Percentiles rank a stretch among this genome's conserved stretches.
Conservation (phyloP, 495 filamentous ascomycete genomes). For the Penicillium malachiteum region DNA sequence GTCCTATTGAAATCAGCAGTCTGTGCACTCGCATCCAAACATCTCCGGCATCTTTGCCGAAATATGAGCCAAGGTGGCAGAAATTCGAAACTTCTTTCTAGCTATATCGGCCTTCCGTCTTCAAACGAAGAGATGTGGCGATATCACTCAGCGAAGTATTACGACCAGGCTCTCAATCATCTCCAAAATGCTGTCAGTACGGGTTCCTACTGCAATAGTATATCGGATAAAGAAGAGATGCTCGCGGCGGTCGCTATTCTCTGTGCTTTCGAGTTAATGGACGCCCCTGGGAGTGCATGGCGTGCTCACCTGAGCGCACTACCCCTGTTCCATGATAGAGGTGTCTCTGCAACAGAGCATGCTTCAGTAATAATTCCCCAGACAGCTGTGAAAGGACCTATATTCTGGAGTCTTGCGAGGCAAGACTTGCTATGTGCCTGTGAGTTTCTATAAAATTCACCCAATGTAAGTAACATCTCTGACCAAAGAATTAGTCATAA, state of each 20-base stretch:
- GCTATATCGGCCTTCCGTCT: background rate
- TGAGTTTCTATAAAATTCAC: constrained; percentile 1
- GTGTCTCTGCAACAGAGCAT: constrained; percentile 3
- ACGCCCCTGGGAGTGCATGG: constrained; percentile 24
- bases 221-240: constrained; percentile 22
- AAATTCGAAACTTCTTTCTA: background rate
- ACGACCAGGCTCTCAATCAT: constrained; percentile 19
- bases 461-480: background rate
- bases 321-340: constrained; percentile 11
- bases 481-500: constrained; percentile 14
- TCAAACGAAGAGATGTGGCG: constrained; percentile 18
- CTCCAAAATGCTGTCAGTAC: constrained; percentile 16
- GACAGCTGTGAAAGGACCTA: constrained; percentile 13
- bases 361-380: constrained; percentile 12
- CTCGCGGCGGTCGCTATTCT: constrained; percentile 26
- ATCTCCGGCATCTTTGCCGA: constrained; percentile 11
- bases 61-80: background rate
- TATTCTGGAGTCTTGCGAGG: constrained; percentile 25
- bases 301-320: constrained; percentile 22
- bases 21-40: constrained; percentile 23
- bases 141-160: constrained; percentile 19
- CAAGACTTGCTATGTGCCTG: constrained; percentile 25
- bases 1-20: constrained; percentile 17
- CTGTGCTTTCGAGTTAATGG: constrained; percentile 22
- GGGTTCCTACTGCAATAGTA: constrained; percentile 4